Evolutionary conservation across 1,284 basidiomycete genomes (phyloP).

Genomic region (Leccinum pachyderme): DNA sequence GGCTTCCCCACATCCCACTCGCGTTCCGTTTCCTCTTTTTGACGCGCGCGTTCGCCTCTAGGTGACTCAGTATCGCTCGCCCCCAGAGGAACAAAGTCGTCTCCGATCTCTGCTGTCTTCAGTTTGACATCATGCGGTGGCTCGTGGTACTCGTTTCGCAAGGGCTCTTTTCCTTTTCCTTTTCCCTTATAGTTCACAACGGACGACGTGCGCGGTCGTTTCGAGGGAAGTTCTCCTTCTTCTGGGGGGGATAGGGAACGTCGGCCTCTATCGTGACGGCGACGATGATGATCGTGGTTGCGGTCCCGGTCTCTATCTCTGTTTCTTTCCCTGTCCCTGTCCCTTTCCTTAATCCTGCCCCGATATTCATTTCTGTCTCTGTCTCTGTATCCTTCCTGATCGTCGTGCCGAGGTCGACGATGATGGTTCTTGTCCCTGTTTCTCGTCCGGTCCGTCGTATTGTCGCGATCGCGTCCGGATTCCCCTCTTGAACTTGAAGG

Average conservation of each 20-base stretch:
- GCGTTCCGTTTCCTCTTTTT: conserved; percentile 35
- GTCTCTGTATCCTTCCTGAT: conserved; percentile 3
- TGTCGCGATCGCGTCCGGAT: conserved; percentile 14
- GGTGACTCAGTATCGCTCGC: conserved; percentile 35
- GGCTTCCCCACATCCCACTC: conserved; percentile 45
- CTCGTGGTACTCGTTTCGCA: conserved; percentile 4
- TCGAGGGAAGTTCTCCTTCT: conserved; percentile 5
- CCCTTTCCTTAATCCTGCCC: conserved; percentile 4
- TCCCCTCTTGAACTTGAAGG: conserved; percentile 14
- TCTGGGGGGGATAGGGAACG: conserved; percentile 14
- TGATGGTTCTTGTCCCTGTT: conserved; percentile 3
- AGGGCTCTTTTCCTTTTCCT: conserved; percentile 17
- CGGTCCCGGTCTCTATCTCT: conserved; percentile 1
- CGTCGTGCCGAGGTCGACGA: conserved; percentile 9
- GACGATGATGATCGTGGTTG: neutral
- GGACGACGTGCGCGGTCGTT: conserved; percentile 17
- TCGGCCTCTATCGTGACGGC: neutral
- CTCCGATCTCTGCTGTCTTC: conserved; percentile 33
- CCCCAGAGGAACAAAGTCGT: conserved; percentile 63
- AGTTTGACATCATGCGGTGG: conserved; percentile 5
- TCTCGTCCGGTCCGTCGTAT: conserved; percentile 8
- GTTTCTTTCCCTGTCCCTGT: neutral
- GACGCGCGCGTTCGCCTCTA: conserved; percentile 20
- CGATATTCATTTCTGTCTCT: conserved; percentile 1
- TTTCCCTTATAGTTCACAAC: conserved; percentile 19